phyloP scores from a whole-genome alignment of 2,329 filamentous ascomycete genomes.

The Claviceps sp. region DNA sequence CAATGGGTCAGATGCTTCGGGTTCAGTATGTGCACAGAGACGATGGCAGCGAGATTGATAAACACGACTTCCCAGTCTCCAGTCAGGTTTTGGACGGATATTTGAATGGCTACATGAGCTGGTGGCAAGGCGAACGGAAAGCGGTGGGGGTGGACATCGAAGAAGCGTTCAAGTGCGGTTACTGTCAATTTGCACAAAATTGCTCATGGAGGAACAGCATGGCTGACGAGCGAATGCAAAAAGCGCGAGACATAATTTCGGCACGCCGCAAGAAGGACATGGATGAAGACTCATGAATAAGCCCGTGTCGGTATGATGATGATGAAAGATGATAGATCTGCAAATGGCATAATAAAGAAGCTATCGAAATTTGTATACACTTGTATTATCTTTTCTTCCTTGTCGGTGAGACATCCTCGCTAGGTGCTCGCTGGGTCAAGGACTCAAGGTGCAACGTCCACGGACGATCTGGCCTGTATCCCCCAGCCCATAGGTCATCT shows the following conservation, averaged over 20 bases:
- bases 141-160: constrained; percentile 66
- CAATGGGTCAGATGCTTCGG: constrained; percentile 36
- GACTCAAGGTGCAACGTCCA: too few relatives aligned
- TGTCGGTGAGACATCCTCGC: too few relatives aligned
- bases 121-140: constrained; percentile 70
- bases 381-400: too few relatives aligned
- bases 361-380: not conserved
- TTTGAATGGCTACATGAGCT: constrained; percentile 57
- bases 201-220: constrained; percentile 68
- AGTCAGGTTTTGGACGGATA: constrained; percentile 49
- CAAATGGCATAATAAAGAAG: not conserved
- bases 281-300: not conserved
- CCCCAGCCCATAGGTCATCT: too few relatives aligned
- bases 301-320: not conserved
- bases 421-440: too few relatives aligned
- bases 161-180: constrained; percentile 78
- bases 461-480: too few relatives aligned
- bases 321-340: not conserved
- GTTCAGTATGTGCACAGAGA: constrained; percentile 40
- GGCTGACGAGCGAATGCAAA: constrained; percentile 32
- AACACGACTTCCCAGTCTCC: constrained; percentile 54
- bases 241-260: constrained; percentile 1
- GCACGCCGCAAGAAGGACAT: constrained; percentile 4
- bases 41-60: constrained; percentile 40
- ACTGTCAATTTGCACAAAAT: constrained; percentile 67